Evolutionary conservation across 1,284 basidiomycete genomes (phyloP).

Genomic region (Inonotus hispidus): DNA sequence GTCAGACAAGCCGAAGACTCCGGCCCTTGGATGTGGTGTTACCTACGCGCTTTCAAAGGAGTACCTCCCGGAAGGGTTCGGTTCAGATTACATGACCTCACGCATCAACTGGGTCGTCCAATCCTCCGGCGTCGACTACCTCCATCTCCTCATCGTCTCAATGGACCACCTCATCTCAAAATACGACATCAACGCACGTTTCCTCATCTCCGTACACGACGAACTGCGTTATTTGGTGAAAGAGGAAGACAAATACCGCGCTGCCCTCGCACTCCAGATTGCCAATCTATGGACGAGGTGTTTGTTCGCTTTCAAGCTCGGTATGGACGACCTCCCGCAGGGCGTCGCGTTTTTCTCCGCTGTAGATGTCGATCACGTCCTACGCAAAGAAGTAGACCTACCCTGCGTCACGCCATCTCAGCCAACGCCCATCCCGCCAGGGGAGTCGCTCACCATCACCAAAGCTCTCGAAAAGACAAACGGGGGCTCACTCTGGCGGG

Average conservation of each 20-base stretch:
- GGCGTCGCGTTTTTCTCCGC: conserved; percentile 96
- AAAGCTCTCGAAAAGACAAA: conserved; percentile 61
- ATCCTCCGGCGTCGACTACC: conserved; percentile 96
- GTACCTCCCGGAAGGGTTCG: conserved; percentile 75
- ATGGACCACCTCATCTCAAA: conserved; percentile 86
- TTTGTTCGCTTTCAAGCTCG: conserved; percentile 88
- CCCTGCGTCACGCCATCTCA: conserved; percentile 94
- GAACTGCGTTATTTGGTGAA: conserved; percentile 92
- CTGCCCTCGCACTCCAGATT: conserved; percentile 91
- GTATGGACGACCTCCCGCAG: conserved; percentile 94
- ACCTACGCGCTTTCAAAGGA: conserved; percentile 89
- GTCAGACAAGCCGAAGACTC: conserved; percentile 84
- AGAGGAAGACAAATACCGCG: conserved; percentile 85
- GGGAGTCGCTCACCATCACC: conserved; percentile 79
- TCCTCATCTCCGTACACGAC: conserved; percentile 97
- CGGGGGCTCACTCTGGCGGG: conserved; percentile 55
- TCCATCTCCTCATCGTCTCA: conserved; percentile 92
- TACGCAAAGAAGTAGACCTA: conserved; percentile 97
- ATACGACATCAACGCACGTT: conserved; percentile 87
- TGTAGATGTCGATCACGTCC: conserved; percentile 88
- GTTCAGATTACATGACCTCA: conserved; percentile 89
- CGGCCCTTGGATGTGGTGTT: conserved; percentile 91
- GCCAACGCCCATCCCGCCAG: conserved; percentile 74
- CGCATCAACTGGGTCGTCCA: conserved; percentile 99
- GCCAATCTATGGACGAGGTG: conserved; percentile 95